Evolutionary conservation across 2,329 filamentous ascomycete genomes (phyloP).

Genomic region (Acrocalymma vagum): DNA sequence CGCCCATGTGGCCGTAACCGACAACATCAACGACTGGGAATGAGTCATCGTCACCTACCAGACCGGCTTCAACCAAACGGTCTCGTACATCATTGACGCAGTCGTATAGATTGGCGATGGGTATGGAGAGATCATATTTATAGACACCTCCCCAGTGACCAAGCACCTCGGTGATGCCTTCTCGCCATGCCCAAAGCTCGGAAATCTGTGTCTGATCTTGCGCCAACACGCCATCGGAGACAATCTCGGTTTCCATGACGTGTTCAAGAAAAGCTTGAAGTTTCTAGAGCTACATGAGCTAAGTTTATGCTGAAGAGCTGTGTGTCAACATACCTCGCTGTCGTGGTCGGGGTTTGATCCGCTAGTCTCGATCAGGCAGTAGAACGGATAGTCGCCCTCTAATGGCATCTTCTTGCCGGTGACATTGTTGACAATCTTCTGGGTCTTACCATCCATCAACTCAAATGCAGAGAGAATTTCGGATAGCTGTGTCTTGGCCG

Average conservation of each 20-base stretch:
- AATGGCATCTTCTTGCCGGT: slow-evolving; percentile 82
- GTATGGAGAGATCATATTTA: slow-evolving; percentile 98
- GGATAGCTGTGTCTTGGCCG: slow-evolving; percentile 87
- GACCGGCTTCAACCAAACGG: slow-evolving; percentile 74
- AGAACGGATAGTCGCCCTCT: slow-evolving; percentile 87
- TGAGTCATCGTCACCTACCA: slow-evolving; percentile 76
- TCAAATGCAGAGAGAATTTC: slow-evolving; percentile 98
- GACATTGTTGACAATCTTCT: slow-evolving; percentile 68
- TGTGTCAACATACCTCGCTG: too few relatives aligned
- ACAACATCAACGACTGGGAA: slow-evolving; percentile 88
- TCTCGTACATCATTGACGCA: slow-evolving; percentile 86
- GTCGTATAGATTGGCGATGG: slow-evolving; percentile 83
- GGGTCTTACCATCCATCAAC: slow-evolving; percentile 89
- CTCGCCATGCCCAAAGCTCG: slow-evolving; percentile 89
- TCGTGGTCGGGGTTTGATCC: slow-evolving; percentile 96
- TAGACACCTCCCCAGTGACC: slow-evolving; percentile 95
- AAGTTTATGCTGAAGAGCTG: too few relatives aligned
- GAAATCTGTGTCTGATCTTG: slow-evolving; percentile 91
- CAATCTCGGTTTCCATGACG: slow-evolving; percentile 87
- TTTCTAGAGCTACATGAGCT: too few relatives aligned
- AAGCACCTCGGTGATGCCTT: slow-evolving; percentile 88
- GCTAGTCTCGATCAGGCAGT: slow-evolving; percentile 95
- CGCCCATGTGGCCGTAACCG: slow-evolving; percentile 98
- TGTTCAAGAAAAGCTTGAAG: slow-evolving; percentile 89
- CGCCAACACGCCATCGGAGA: slow-evolving; percentile 88